Evolutionary conservation across 176 grass and related monocot species (phyloP), one percentile per base, ranked within the genome.

Genomic region (Lolium rigidum): DNA sequence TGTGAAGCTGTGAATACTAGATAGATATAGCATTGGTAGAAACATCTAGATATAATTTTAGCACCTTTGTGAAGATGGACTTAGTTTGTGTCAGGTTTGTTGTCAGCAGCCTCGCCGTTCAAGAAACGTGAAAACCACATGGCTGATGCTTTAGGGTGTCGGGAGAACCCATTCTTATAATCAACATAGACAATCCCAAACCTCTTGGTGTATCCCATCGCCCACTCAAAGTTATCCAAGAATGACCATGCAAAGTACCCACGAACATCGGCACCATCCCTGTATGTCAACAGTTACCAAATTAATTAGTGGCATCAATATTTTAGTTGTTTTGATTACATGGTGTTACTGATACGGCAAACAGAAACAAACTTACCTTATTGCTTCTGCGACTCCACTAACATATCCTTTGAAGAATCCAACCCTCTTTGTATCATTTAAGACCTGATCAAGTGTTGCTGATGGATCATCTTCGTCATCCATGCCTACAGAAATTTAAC

Each of bases 191-290:
- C 73, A 35, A 76, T 31, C 26, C 73, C 73, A 55, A 76, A 98
- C 56, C 95, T 90, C 77, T 98, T 98, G 14, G 93, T 98, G 81
- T 87, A 98, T 86, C 95, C 95, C 89, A 95, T 86, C 35, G 91
- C 95, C 95, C 95, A 95, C 80, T 98, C 95, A 65, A 98, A 98
- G 74, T 98, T 98, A 76, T 98, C 95, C 83, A 95, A 44, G 66
- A 98, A 92, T 47, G 93, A 95, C 95, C 95, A 98, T 58, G 95
- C 93, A 54, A 98, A 98, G 84, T 98, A 98, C 74, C 89, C 95
- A 57, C 87, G 93, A 55, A 98, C 68, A 78, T 98, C 91, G 20
- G 24, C 93, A 21, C 95, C 93, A 25, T 98, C 93, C 87, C 95
- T 98, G 85, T 74, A 65, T 52, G 5, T 70, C 67, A 88, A 79